phyloP scores from a whole-genome alignment of 2,329 filamentous ascomycete species.

The Lecanicillium sp. region DNA sequence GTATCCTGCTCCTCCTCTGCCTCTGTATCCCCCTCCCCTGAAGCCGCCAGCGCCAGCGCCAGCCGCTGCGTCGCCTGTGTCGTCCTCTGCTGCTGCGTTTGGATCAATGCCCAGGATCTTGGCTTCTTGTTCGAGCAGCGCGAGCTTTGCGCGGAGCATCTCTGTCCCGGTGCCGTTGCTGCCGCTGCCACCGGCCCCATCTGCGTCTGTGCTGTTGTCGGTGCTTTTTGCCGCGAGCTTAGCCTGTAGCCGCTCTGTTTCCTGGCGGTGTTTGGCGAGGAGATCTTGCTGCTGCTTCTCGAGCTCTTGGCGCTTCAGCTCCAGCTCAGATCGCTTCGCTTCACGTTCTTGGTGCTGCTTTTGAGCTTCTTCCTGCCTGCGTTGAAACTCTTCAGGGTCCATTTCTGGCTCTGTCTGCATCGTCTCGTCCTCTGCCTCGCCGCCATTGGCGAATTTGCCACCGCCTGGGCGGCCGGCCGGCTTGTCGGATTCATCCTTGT shows the following conservation, averaged over 20 bases:
- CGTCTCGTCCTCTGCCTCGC: conserved; percentile 9
- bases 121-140: conserved; percentile 66
- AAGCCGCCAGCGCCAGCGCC: conserved; percentile 18
- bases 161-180: conserved; percentile 36
- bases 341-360: conserved; percentile 57
- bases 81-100: conserved; percentile 30
- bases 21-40: conserved; percentile 25
- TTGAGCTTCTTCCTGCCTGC: conserved; percentile 65
- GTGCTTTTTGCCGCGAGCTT: conserved; percentile 23
- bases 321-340: conserved; percentile 53
- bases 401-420: conserved; percentile 41
- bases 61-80: conserved; percentile 21
- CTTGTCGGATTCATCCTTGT: conserved; percentile 44
- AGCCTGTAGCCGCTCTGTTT: conserved; percentile 57
- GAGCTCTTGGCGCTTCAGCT: conserved; percentile 53
- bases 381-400: conserved; percentile 61
- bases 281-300: conserved; percentile 56
- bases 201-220: not conserved
- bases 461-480: conserved; percentile 16
- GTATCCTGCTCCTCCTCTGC: conserved; percentile 34
- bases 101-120: conserved; percentile 60
- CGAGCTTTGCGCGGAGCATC: conserved; percentile 61
- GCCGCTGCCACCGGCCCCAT: conserved; percentile 23
- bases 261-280: conserved; percentile 54
- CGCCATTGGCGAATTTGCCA: conserved; percentile 15